These are phyloP conservation scores for Cryptococcus sp. DNA, from an alignment of 1,284 basidiomycete genomes.

Conservation along the genomic window DNA sequence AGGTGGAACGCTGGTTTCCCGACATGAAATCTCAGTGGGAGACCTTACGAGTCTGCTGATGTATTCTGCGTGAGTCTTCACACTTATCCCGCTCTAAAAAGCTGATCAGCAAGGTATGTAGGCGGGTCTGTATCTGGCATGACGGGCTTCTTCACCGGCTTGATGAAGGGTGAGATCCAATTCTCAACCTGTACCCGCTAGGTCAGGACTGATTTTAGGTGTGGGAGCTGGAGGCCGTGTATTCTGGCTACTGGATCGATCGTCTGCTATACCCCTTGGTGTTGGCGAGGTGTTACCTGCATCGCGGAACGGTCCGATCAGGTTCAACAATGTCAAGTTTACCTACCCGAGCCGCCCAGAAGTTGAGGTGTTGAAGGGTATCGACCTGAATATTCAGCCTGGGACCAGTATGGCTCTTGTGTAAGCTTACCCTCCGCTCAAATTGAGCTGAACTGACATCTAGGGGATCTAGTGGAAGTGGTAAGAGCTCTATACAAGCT, in stretches of 20 bases:
- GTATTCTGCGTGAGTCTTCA: conserved; percentile 72
- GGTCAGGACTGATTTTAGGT: conserved; percentile 51
- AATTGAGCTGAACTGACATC: not conserved
- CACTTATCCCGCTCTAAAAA: conserved; percentile 4
- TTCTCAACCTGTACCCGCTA: conserved; percentile 4
- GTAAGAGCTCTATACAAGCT: conserved; percentile 87
- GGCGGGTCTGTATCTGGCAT: conserved; percentile 49
- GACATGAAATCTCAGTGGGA: conserved; percentile 78
- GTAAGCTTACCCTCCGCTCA: conserved; percentile 53
- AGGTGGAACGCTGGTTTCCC: conserved; percentile 86
- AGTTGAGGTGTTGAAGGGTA: conserved; percentile 69
- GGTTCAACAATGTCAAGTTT: conserved; percentile 75
- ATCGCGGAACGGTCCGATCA: conserved; percentile 61
- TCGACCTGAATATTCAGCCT: conserved; percentile 69
- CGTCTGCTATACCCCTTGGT: conserved; percentile 64
- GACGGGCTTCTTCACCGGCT: conserved; percentile 49
- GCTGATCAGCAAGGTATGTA: conserved; percentile 40
- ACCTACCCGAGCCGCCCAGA: conserved; percentile 80
- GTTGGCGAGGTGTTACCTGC: conserved; percentile 58
- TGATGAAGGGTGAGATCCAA: conserved; percentile 40
- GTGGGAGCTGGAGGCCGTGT: conserved; percentile 89
- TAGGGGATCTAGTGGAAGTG: conserved; percentile 82
- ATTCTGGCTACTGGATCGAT: conserved; percentile 84
- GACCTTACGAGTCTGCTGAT: conserved; percentile 85
- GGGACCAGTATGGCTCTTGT: conserved; percentile 90